Evolutionary conservation across 1,284 basidiomycete genomes (phyloP).

Genomic region (Anthracocystis walkeri): DNA sequence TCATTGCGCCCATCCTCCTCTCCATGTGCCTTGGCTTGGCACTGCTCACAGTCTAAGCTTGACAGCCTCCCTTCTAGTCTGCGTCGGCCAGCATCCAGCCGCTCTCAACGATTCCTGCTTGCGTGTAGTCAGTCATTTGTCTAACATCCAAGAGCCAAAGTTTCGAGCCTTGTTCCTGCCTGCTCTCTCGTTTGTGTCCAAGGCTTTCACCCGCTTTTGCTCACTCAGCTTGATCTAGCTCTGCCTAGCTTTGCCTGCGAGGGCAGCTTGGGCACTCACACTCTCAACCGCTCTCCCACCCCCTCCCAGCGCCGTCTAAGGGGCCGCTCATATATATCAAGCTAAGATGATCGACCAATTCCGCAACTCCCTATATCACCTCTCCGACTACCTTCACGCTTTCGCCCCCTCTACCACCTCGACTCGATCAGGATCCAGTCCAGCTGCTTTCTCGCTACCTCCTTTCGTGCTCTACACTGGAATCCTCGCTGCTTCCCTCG

Average conservation of each 20-base stretch:
- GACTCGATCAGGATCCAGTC: slow-evolving; percentile 8
- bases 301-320: too few relatives aligned
- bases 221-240: slow-evolving; percentile 8
- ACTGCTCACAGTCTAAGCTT: too few relatives aligned
- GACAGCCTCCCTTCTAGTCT: too few relatives aligned
- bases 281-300: neutral
- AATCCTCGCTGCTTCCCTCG: slow-evolving; percentile 25
- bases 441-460: slow-evolving; percentile 2
- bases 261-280: neutral
- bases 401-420: slow-evolving; percentile 15
- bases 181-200: neutral
- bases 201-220: neutral
- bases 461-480: slow-evolving; percentile 29
- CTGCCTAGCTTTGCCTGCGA: neutral
- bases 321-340: slow-evolving; percentile 15
- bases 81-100: too few relatives aligned
- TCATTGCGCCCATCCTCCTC: too few relatives aligned
- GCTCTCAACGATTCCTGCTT: too few relatives aligned
- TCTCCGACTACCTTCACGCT: slow-evolving; percentile 32
- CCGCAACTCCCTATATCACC: slow-evolving; percentile 20
- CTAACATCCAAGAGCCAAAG: too few relatives aligned
- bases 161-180: neutral
- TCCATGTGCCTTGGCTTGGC: too few relatives aligned
- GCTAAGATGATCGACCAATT: slow-evolving; percentile 23
- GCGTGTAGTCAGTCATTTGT: too few relatives aligned